phyloP scores from a whole-genome alignment of 2,329 filamentous ascomycete species.

The Lecanoromycetidae sp. region DNA sequence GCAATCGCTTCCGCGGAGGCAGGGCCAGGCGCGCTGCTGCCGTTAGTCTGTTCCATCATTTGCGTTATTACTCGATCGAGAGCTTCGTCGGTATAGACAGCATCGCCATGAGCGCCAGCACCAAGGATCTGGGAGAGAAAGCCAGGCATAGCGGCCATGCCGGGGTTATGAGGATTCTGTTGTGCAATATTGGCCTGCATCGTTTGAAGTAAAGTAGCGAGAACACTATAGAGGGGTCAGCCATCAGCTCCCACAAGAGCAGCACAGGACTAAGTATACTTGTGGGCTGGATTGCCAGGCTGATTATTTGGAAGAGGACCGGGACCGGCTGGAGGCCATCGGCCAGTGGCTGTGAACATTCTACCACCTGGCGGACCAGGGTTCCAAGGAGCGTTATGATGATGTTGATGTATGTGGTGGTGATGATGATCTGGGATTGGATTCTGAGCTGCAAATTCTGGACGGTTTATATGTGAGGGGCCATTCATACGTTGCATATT shows the following conservation, averaged over 20 bases:
- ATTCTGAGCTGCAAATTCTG: neutral
- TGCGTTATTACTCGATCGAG: conserved; percentile 78
- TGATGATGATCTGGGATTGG: conserved; percentile 7
- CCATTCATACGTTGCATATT: neutral
- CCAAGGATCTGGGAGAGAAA: conserved; percentile 39
- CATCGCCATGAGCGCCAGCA: conserved; percentile 53
- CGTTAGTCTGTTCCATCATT: conserved; percentile 72
- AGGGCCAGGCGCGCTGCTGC: conserved; percentile 67
- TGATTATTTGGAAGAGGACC: conserved; percentile 1
- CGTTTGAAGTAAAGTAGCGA: conserved; percentile 1
- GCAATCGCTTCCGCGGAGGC: conserved; percentile 65
- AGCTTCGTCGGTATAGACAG: conserved; percentile 81
- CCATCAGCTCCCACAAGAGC: neutral
- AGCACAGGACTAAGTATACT: neutral
- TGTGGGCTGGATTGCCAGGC: neutral
- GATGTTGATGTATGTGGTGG: conserved; percentile 13
- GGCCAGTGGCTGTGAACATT: conserved; percentile 9
- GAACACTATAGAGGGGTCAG: neutral
- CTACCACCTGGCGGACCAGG: conserved; percentile 1
- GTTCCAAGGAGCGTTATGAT: conserved; percentile 4
- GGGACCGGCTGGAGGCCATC: conserved; percentile 8
- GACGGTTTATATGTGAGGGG: neutral
- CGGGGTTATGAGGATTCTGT: neutral
- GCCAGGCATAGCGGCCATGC: conserved; percentile 43
- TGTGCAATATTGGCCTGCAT: conserved; percentile 7